Evolutionary conservation across 805 yeast genomes (phyloP), one percentile per base, ranked within the genome.

Genomic region (Candida arabinofermentans): DNA sequence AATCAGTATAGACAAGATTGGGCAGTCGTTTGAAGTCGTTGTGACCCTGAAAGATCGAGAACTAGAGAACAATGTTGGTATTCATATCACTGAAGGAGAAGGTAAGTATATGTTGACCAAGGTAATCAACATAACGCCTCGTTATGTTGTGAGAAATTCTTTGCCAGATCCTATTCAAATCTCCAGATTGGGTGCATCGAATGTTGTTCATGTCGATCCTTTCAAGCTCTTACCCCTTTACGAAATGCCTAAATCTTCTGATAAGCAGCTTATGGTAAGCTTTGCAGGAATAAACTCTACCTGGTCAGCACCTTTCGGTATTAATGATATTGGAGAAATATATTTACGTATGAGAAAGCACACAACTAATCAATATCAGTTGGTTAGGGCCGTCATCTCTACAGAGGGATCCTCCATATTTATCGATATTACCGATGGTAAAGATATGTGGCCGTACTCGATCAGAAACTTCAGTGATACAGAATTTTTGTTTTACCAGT

Each of bases 231-330:
- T 67, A 1, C 89, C 96, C 0, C 59, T 87, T 16, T 85, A 83
- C 57, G 79, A 75, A 21, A 66, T 89, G 63, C 75, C 82, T 18
- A 66, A 79, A 17, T 61, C 69, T 3, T 69, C 71, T 1, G 68
- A 72, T 35, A 86, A 84, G 53, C 86, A 83, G 51, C 55, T 89
- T 24, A 62, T 74, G 50, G 49, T 86, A 17, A 76, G 83, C 39
- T 79, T 81, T 44, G 59, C 75, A 6, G 83, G 81, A 5, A 64
- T 74, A 5, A 69, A 72, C 8, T 66, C 81, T 2, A 69, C 74
- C 24, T 88, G 96, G 95, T 86, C 97, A 0, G 81, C 96, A 0
- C 95, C 98, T 1, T 88, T 95, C 58, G 72, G 74, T 16, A 77
- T 93, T 49, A 79, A 83, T 39, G 96, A 91, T 54, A 74, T 89